Conservation (phyloP, 306 rosid genomes). For the Acacia crassicarpa region DNA sequence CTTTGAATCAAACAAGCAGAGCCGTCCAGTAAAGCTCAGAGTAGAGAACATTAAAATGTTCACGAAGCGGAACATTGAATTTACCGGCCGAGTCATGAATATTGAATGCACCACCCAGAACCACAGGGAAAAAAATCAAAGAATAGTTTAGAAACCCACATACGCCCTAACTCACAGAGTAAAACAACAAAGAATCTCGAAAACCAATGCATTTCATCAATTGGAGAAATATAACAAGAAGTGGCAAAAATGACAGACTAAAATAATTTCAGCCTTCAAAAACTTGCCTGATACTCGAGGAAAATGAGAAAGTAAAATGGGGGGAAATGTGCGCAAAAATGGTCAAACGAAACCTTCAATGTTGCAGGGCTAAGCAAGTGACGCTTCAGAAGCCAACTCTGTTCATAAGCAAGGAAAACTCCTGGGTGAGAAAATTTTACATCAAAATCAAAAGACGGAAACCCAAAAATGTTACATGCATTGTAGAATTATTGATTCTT, state of each 20-base stretch:
- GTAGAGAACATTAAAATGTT: background rate
- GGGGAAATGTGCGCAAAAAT: conserved; percentile 8
- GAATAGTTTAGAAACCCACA: background rate
- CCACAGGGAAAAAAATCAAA: background rate
- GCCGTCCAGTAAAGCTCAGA: background rate
- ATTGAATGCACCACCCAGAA: background rate
- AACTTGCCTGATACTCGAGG: background rate
- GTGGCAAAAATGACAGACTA: background rate
- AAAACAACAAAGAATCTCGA: background rate
- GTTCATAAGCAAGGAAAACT: background rate
- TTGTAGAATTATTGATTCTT: background rate
- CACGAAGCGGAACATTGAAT: background rate
- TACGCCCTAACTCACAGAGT: background rate
- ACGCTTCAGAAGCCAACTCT: conserved; percentile 6
- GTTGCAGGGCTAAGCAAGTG: background rate
- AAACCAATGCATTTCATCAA: background rate
- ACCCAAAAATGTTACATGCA: background rate
- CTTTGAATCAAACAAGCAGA: background rate
- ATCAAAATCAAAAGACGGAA: background rate
- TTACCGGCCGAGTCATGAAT: background rate
- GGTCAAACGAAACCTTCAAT: background rate
- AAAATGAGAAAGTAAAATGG: background rate
- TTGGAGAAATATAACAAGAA: background rate
- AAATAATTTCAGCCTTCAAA: conserved; percentile 9
- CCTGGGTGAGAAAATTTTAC: background rate